Evolutionary conservation across 1,284 basidiomycete genomes (phyloP), one percentile per base, ranked within the genome.

Genomic region (Gastroboletus turbinatus): DNA sequence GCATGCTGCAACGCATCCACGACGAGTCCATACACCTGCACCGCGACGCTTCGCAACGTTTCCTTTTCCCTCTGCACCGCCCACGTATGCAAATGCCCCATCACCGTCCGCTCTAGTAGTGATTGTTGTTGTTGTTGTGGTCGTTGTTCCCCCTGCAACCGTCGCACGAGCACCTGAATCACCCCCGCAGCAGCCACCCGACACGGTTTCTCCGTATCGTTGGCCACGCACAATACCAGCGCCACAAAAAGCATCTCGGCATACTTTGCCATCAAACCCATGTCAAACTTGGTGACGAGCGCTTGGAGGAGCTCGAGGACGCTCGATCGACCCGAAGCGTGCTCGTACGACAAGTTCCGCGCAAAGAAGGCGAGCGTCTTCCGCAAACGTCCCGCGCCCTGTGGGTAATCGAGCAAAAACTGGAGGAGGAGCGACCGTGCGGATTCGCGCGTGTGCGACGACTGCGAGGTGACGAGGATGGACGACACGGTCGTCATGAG

Each of bases 381-480:
- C 59, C 86, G 87, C 13, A 99, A 79, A 3, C 96, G 85, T 2
- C 90, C 92, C 64, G 94, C 92, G 36, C 97, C 97, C 71, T 99
- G 97, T 2, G 97, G 97, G 67, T 99, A 99, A 67, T 99, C 96
- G 39, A 99, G 84, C 56, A 99, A 78, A 81, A 99, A 99, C 67
- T 97, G 94, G 43, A 99, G 83, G 39, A 96, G 82, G 32, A 95
- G 85, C 39, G 90, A 85, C 23, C 97, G 88, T 65, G 93, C 96
- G 1, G 92, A 83, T 67, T 97, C 96, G 67, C 96, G 94, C 9
- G 97, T 94, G 62, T 93, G 90, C 0, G 86, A 73, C 13, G 93
- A 93, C 73, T 99, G 96, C 63, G 85, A 95, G 10, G 94, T 97
- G 40, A 99, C 94, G 80, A 98, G 88, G 66, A 98, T 87, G 66